Base-by-base conservation (phyloP, 805 yeast species). In the Diddensiella transvaalensis region DNA sequence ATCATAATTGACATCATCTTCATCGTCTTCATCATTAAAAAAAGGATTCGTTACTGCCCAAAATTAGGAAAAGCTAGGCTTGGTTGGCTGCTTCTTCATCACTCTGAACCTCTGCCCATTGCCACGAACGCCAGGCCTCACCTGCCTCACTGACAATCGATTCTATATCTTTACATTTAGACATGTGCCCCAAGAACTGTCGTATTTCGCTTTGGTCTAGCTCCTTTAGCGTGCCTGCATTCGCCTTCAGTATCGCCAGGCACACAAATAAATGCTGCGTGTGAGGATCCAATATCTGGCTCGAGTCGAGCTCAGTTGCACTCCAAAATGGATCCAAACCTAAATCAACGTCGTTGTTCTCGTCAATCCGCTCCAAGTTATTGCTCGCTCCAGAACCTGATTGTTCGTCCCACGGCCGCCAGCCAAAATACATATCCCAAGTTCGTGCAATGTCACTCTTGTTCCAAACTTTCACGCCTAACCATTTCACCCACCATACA, bases 401-500 rank as follows among this genome's bases (percentile, higher is more conserved):
- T 41, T 13, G 33, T 22, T 26, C 32, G 13, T 26, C 32, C 32
- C 32, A 13, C 3, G 53, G 52, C 4, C 65, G 53, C 81, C 90
- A 87, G 1, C 96, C 96, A 22, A 90, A 65, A 40, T 89, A 66
- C 54, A 81, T 68, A 68, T 90, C 98, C 98, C 98, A 90, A 4
- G 88, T 73, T 52, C 96, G 74, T 10, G 93, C 96, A 45, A 96
- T 69, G 65, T 88, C 96, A 50, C 74, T 75, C 52, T 85, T 76
- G 39, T 89, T 83, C 78, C 95, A 80, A 4, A 84, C 88, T 65
- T 86, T 86, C 11, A 93, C 79, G 18, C 96, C 96, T 60, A 87
- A 79, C 75, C 86, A 90, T 62, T 88, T 87, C 54, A 90, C 72
- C 97, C 97, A 90, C 96, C 96, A 90, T 35, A 87, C 75, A 22